Conservation (phyloP, 2,329 filamentous ascomycete species). For the Apiospora pterosperma region DNA sequence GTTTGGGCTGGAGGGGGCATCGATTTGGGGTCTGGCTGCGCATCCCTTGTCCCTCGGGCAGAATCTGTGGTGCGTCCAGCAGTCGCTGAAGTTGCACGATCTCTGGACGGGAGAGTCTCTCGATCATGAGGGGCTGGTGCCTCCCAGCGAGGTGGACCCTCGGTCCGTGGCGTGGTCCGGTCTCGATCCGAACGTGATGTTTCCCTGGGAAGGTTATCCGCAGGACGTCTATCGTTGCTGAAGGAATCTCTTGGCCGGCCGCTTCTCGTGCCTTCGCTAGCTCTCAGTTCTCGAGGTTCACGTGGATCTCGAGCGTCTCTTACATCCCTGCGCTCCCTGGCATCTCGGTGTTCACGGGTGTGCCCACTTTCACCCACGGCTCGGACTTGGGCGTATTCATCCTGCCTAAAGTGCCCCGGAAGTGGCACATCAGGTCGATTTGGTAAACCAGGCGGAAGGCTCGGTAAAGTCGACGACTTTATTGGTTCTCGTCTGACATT, state of each 20-base stretch:
- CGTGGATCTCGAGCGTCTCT: slow-evolving; percentile 38
- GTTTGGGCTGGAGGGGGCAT: slow-evolving; percentile 24
- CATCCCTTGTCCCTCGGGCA: slow-evolving; percentile 21
- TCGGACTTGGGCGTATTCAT: slow-evolving; percentile 41
- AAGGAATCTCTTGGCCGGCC: slow-evolving; percentile 40
- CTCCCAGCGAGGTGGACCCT: slow-evolving; percentile 24
- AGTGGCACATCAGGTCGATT: slow-evolving; percentile 57
- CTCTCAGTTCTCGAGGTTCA: slow-evolving; percentile 31
- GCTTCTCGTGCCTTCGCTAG: slow-evolving; percentile 32
- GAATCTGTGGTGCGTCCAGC: slow-evolving; percentile 23
- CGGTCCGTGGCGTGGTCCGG: slow-evolving; percentile 25
- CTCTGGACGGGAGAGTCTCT: slow-evolving; percentile 25
- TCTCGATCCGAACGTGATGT: slow-evolving; percentile 36
- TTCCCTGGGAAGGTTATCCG: slow-evolving; percentile 34
- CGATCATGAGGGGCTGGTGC: slow-evolving; percentile 34
- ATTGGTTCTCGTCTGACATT: slow-evolving; percentile 26
- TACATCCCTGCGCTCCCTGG: slow-evolving; percentile 16
- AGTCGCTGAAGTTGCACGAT: slow-evolving; percentile 27
- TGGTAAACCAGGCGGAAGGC: slow-evolving; percentile 39
- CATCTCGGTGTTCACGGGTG: slow-evolving; percentile 24
- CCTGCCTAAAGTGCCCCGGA: slow-evolving; percentile 42
- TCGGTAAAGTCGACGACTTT: slow-evolving; percentile 24
- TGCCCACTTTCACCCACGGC: slow-evolving; percentile 18
- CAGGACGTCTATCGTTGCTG: slow-evolving; percentile 37
- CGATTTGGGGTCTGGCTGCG: slow-evolving; percentile 23